Conservation (phyloP, 148 eudicot genomes). For the Mesembryanthemum crystallinum region DNA sequence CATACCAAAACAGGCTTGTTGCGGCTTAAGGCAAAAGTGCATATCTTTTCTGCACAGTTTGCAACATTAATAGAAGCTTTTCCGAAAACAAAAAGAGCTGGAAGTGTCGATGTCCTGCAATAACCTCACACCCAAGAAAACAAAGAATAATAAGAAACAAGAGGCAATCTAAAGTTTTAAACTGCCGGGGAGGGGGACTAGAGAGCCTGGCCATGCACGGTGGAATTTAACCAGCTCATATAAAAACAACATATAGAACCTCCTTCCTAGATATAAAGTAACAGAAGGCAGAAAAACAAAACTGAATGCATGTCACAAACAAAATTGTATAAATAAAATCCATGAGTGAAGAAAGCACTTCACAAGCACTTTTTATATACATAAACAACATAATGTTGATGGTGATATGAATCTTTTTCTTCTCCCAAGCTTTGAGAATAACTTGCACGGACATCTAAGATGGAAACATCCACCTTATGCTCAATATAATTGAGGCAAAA, state of each 20-base stretch:
- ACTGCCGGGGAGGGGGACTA: too few species aligned
- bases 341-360: not conserved
- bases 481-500: not conserved
- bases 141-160: not conserved
- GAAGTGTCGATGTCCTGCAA: slow-evolving; percentile 76
- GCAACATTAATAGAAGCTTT: slow-evolving; percentile 55
- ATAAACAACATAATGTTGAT: not conserved
- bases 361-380: not conserved
- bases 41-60: slow-evolving; percentile 48
- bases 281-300: not conserved
- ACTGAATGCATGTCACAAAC: not conserved
- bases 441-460: not conserved
- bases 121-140: not conserved
- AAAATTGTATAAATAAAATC: not conserved
- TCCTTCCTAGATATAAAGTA: too few species aligned
- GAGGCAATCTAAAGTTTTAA: not conserved
- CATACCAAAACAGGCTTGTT: slow-evolving; percentile 70
- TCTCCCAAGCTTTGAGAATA: not conserved
- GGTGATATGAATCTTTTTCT: not conserved
- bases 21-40: slow-evolving; percentile 32
- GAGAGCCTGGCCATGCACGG: not conserved
- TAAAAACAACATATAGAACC: not conserved
- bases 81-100: slow-evolving; percentile 79
- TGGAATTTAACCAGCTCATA: not conserved
- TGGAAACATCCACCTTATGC: not conserved